Base-by-base conservation (phyloP, 345 rosid species). In the Firmiana major region DNA sequence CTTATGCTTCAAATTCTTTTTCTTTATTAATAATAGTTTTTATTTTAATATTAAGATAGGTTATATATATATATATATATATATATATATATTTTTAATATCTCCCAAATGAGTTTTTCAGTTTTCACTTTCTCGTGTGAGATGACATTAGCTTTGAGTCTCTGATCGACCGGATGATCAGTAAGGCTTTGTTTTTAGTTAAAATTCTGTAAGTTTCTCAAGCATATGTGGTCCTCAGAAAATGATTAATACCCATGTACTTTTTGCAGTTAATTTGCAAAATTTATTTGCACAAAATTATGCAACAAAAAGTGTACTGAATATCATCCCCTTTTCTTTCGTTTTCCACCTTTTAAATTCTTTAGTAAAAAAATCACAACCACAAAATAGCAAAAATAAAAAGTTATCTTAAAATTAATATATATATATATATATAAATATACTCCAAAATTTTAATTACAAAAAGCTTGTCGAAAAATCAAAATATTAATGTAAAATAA, bases 201-300 rank as follows among this genome's bases (percentile, higher is more conserved):
- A 59, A 51, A 71, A 26, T 59, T 38, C 11, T 51, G n/a, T 3
- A 45, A 45, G 15, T 13, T 51, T 53, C 15, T 53, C 19, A n/a
- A 38, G 28, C 71, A 5, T 4, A 21, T 19, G 79, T 77, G 78
- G 70, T 71, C 80, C 80, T 66, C 43, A 19, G n/a, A n/a, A n/a
- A 0, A 19, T 10, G 31, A 31, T 31, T 31, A 4, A 71, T 6
- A 6, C 63, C 63, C 40, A 31, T 71, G 36, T 22, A n/a, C 19
- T 10, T 71, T 19, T 2, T 73, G 64, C 48, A 10, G 64, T 36
- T 71, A 73, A n/a, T 21, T 54, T 59, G 22, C 76, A 68, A 3
- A 2, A 68, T 1, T 55, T 10, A 4, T 55, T 13, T 51, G 6
- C n/a, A 34, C 43, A 31, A 70, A 19, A 51, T 31, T 9, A n/a